phyloP scores from a whole-genome alignment of 768 basidiomycete species.

The Xerocomellus chrysenteron region DNA sequence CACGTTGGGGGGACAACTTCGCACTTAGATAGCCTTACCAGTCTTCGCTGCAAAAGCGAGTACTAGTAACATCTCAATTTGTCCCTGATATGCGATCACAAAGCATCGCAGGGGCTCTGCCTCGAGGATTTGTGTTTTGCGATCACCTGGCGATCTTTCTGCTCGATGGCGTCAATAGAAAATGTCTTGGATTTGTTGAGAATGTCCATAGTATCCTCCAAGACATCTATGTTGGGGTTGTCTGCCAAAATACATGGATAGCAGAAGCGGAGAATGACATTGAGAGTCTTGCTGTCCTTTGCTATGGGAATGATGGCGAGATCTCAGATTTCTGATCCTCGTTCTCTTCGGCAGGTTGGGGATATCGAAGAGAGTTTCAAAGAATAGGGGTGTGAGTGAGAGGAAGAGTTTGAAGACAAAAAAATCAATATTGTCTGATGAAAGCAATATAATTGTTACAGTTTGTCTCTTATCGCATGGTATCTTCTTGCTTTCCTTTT shows the following conservation, averaged over 20 bases:
- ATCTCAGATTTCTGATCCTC: too few species aligned
- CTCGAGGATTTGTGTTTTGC: background rate
- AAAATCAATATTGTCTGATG: background rate
- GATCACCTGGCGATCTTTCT: background rate
- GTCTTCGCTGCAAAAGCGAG: background rate
- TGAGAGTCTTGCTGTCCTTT: constrained; percentile 9
- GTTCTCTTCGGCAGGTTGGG: too few species aligned
- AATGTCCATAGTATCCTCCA: background rate
- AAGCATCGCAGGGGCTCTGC: background rate
- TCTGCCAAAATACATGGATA: background rate
- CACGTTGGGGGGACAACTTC: background rate
- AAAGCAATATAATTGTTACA: background rate
- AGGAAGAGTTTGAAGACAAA: too few species aligned
- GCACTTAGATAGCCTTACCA: background rate
- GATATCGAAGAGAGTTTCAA: too few species aligned
- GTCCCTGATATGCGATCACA: too few species aligned
- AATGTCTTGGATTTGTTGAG: too few species aligned
- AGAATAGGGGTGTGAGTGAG: too few species aligned
- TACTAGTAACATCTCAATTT: too few species aligned
- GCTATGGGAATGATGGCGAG: constrained; percentile 13
- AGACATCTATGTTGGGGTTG: background rate
- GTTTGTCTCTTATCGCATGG: too few species aligned
- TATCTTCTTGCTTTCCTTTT: too few species aligned
- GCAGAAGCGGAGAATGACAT: too few species aligned
- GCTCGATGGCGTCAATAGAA: background rate